Conservation (phyloP, 495 filamentous ascomycete species). For the Cercophora samala region DNA sequence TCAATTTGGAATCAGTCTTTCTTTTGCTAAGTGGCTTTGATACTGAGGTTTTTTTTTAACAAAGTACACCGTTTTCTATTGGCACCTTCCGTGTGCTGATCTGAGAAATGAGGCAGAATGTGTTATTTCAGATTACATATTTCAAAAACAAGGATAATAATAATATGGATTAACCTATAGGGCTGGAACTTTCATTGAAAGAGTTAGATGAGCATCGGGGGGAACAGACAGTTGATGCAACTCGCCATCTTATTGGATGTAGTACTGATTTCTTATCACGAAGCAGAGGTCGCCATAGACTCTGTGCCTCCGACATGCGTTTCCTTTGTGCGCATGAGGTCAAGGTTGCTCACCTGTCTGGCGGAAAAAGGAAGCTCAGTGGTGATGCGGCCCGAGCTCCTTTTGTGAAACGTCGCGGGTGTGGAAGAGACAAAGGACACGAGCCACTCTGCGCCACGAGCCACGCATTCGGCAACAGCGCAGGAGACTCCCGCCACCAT, state of each 20-base stretch:
- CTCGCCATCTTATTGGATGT: not conserved
- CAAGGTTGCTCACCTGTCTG: too few species aligned
- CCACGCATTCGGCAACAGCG: not conserved
- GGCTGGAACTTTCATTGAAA: not conserved
- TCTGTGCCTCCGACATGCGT: too few species aligned
- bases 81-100: too few species aligned
- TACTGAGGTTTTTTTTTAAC: too few species aligned
- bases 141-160: too few species aligned
- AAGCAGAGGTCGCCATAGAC: not conserved
- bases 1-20: too few species aligned
- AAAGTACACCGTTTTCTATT: too few species aligned
- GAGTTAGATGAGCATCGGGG: not conserved
- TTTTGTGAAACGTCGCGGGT: not conserved
- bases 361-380: not conserved
- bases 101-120: too few species aligned
- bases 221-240: not conserved
- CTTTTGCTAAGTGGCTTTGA: too few species aligned
- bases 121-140: too few species aligned
- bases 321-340: not conserved
- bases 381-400: conserved; percentile 17
- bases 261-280: not conserved
- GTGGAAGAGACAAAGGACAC: not conserved
- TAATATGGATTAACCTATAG: not conserved
- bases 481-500: not conserved
- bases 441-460: conserved; percentile 2